These are phyloP conservation scores for Epichloe amarillans DNA, from an alignment of 2,329 filamentous ascomycete genomes.

Conservation along the genomic window DNA sequence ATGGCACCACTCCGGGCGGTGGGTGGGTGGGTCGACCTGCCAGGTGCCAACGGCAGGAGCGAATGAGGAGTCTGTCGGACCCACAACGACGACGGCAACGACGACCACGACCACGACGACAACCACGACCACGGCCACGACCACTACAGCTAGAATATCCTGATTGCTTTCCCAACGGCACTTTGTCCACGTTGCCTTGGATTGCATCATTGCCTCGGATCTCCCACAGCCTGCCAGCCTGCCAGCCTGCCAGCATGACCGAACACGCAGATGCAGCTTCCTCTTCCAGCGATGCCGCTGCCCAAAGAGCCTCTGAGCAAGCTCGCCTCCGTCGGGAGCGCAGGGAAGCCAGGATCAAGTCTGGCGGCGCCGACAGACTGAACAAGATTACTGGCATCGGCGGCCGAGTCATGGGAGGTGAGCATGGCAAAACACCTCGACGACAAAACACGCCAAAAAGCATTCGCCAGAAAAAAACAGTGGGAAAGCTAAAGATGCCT, in stretches of 20 bases:
- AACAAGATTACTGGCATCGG: conserved; percentile 64
- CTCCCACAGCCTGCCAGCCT: neutral
- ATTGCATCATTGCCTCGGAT: neutral
- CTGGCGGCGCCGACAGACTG: conserved; percentile 55
- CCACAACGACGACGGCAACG: neutral
- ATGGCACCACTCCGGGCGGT: no score
- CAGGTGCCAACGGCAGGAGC: no score
- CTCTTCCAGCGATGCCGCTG: conserved; percentile 24
- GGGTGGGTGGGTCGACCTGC: no score
- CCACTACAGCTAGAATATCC: no score
- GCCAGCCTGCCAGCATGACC: conserved; percentile 20
- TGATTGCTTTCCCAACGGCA: neutral
- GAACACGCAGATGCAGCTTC: conserved; percentile 17
- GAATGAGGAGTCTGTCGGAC: no score
- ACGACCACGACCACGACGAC: no score
- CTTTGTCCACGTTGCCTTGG: neutral
- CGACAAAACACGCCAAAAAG: neutral
- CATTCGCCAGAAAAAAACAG: neutral
- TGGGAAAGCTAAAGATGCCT: neutral
- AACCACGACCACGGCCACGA: neutral
- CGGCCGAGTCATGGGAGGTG: conserved; percentile 23
- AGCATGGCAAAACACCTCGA: neutral
- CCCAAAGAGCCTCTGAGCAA: conserved; percentile 46
- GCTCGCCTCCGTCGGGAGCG: conserved; percentile 66
- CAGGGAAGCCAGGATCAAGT: conserved; percentile 64